Conservation (phyloP, 2,329 filamentous ascomycete species). For the Aspergillus pseudoterreus region DNA sequence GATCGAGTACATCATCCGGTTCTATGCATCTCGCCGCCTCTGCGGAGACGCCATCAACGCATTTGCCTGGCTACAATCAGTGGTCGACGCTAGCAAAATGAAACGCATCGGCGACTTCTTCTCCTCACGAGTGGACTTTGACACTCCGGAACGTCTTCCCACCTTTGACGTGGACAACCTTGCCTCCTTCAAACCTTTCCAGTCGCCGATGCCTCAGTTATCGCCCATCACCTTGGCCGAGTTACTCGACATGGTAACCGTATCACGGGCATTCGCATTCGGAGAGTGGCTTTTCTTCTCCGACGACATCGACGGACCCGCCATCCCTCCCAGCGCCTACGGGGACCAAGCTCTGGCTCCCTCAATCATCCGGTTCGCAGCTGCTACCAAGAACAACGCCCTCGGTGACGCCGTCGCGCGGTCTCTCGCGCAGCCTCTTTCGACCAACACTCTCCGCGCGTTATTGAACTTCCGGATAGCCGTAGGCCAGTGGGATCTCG, state of each 20-base stretch:
- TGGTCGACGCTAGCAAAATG: slow-evolving; percentile 35
- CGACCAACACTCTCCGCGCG: slow-evolving; percentile 33
- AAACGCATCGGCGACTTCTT: slow-evolving; percentile 33
- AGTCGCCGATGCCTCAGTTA: slow-evolving; percentile 36
- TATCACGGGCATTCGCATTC: slow-evolving; percentile 45
- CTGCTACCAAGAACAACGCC: slow-evolving; percentile 43
- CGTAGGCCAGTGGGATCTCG: slow-evolving; percentile 31
- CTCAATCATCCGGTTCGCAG: slow-evolving; percentile 53
- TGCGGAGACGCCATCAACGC: slow-evolving; percentile 25
- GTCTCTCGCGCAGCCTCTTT: slow-evolving; percentile 29
- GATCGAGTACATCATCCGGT: slow-evolving; percentile 30
- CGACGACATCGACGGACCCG: slow-evolving; percentile 52
- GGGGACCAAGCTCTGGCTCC: slow-evolving; percentile 47
- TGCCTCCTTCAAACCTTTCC: slow-evolving; percentile 14
- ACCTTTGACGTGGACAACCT: slow-evolving; percentile 17
- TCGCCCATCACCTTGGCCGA: slow-evolving; percentile 47
- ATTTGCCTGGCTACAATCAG: slow-evolving; percentile 30
- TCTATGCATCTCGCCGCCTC: slow-evolving; percentile 21
- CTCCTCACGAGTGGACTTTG: slow-evolving; percentile 19
- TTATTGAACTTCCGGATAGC: slow-evolving; percentile 33
- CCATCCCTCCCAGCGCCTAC: slow-evolving; percentile 47
- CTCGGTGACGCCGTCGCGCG: slow-evolving; percentile 28
- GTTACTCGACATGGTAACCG: slow-evolving; percentile 50
- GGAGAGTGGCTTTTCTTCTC: slow-evolving; percentile 53
- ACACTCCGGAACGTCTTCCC: slow-evolving; percentile 10